Percentiles rank a stretch among this genome's conserved stretches.
Conservation (phyloP, 106 monocot genomes). For the Acorus calamus region DNA sequence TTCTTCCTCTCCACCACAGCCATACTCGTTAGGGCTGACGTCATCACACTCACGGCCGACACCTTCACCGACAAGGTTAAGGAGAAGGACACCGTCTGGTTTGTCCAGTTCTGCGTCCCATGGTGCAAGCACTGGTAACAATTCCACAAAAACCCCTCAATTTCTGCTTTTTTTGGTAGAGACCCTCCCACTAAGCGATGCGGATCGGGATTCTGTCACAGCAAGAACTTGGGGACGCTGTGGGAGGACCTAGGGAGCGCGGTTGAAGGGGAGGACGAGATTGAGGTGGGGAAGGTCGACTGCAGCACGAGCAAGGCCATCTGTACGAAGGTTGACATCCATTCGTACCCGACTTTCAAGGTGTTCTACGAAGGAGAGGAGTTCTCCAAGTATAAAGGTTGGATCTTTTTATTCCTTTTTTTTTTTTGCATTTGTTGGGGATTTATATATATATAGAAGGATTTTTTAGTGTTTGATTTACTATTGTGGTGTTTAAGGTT, state of each 20-base stretch:
- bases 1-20: conserved; percentile 8
- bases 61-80: conserved; percentile 95
- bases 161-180: neutral
- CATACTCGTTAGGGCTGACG: conserved; percentile 28
- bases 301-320: conserved; percentile 54
- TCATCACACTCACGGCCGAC: conserved; percentile 68
- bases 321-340: conserved; percentile 79
- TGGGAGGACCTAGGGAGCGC: conserved; percentile 83
- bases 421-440: no score
- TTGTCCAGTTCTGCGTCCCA: conserved; percentile 93
- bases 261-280: conserved; percentile 83
- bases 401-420: no score
- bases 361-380: conserved; percentile 92
- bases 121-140: conserved; percentile 97
- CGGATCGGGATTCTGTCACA: conserved; percentile 12
- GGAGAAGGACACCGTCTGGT: conserved; percentile 93
- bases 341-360: conserved; percentile 94
- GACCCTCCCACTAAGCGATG: no score
- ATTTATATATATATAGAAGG: no score
- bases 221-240: conserved; percentile 86
- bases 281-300: conserved; percentile 91
- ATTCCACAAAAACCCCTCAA: neutral
- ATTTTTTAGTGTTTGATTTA: no score
- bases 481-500: no score
- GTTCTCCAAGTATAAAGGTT: conserved; percentile 85